Conservation (phyloP, 257 asterid species). For the Asclepias syriaca region DNA sequence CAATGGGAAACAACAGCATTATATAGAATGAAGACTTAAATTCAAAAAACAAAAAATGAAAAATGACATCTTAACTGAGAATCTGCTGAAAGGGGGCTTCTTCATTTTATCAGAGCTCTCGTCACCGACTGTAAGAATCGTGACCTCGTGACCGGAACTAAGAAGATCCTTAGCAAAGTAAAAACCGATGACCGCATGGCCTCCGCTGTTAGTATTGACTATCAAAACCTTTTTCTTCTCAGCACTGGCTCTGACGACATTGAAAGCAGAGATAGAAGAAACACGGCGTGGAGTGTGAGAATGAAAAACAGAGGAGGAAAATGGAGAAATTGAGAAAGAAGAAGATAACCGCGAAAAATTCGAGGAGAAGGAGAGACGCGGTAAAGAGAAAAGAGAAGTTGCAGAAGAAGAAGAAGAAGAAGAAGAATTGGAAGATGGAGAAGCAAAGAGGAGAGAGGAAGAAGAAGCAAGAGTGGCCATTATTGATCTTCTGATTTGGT, state of each 20-base stretch:
- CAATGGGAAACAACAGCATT: neutral
- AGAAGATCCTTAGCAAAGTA: conserved; percentile 87
- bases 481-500: conserved; percentile 16
- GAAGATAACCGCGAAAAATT: conserved; percentile 57
- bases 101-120: conserved; percentile 96
- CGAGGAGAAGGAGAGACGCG: conserved; percentile 24
- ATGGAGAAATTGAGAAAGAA: conserved; percentile 50
- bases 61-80: conserved; percentile 46
- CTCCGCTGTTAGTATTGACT: conserved; percentile 86
- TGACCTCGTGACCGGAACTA: conserved; percentile 67
- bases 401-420: conserved; percentile 39
- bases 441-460: conserved; percentile 42
- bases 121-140: conserved; percentile 77
- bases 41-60: neutral
- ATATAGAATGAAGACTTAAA: neutral
- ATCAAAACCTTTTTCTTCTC: conserved; percentile 84
- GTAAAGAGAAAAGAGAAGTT: conserved; percentile 35
- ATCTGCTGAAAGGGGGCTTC: conserved; percentile 94
- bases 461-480: conserved; percentile 72
- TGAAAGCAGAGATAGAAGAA: conserved; percentile 28
- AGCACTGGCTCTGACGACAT: conserved; percentile 43
- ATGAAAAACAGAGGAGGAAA: conserved; percentile 27
- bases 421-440: conserved; percentile 35
- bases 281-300: conserved; percentile 29
- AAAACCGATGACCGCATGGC: conserved; percentile 90